Evolutionary conservation across 2,329 filamentous ascomycete genomes (phyloP).

Genomic region (Xylariaceae sp.): DNA sequence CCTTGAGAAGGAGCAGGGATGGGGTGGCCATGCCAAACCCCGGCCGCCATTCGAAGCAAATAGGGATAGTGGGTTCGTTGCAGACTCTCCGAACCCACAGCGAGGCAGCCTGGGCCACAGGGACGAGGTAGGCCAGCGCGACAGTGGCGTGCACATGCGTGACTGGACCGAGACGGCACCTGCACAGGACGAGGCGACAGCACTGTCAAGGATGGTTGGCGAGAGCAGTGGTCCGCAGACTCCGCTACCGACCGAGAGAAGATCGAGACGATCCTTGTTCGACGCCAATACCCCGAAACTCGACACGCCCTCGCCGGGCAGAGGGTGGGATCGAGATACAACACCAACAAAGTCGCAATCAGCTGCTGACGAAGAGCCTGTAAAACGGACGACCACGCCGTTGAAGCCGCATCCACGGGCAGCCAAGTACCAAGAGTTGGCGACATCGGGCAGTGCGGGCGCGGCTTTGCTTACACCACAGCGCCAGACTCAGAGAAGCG

Average conservation of each 20-base stretch:
- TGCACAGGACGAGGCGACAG: constrained; percentile 22
- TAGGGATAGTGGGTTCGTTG: constrained; percentile 45
- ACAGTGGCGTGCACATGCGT: constrained; percentile 53
- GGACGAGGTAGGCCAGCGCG: constrained; percentile 37
- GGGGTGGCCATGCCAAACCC: constrained; percentile 16
- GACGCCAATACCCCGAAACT: constrained; percentile 25
- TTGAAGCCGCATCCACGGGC: constrained; percentile 17
- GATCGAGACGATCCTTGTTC: constrained; percentile 21
- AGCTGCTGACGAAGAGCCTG: constrained; percentile 9
- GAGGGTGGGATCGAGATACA: constrained; percentile 7
- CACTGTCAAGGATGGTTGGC: constrained; percentile 38
- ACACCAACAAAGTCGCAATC: constrained; percentile 14
- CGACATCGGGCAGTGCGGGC: constrained; percentile 10
- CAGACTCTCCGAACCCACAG: constrained; percentile 40
- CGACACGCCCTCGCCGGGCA: constrained; percentile 17
- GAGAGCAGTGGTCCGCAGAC: constrained; percentile 36
- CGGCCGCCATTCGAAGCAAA: constrained; percentile 34
- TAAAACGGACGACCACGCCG: constrained; percentile 9
- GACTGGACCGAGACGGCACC: constrained; percentile 37
- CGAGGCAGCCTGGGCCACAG: constrained; percentile 29
- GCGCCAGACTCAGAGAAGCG: constrained; percentile 28
- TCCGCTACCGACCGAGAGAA: constrained; percentile 27
- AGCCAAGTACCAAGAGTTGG: constrained; percentile 19
- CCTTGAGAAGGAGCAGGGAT: constrained; percentile 31
- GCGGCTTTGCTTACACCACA: constrained; percentile 17